These are phyloP conservation scores for Prunus davidiana DNA, from an alignment of 306 rosid genomes.

Conservation along the genomic window DNA sequence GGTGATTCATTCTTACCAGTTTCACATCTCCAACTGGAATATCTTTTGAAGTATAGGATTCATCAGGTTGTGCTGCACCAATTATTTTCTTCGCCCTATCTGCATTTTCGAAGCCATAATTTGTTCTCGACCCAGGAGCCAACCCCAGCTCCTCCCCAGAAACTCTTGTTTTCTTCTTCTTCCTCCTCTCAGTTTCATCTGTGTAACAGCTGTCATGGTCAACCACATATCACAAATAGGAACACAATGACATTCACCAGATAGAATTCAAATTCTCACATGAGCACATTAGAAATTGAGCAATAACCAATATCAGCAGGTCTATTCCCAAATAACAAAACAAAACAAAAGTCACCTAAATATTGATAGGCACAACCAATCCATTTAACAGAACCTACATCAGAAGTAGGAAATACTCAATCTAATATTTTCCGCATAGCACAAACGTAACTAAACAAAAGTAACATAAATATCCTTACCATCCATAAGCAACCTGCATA, in stretches of 20 bases:
- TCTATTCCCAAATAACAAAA: neutral
- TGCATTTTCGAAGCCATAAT: slow-evolving; percentile 42
- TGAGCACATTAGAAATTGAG: neutral
- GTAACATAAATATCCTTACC: slow-evolving; percentile 43
- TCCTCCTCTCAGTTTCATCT: slow-evolving; percentile 75
- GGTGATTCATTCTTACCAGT: slow-evolving; percentile 47
- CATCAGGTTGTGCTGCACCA: slow-evolving; percentile 43
- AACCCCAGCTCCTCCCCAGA: slow-evolving; percentile 44
- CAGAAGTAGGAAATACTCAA: neutral
- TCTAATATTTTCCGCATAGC: neutral
- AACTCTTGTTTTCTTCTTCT: slow-evolving; percentile 60
- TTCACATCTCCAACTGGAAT: slow-evolving; percentile 40
- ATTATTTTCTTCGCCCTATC: slow-evolving; percentile 58
- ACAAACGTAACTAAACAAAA: neutral
- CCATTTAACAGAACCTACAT: slow-evolving; percentile 1
- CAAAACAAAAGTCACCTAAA: neutral
- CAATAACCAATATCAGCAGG: neutral
- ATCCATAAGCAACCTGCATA: slow-evolving; percentile 86
- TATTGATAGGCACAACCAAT: neutral
- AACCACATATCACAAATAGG: slow-evolving; percentile 24
- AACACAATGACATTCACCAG: neutral
- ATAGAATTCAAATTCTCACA: neutral
- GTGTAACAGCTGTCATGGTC: slow-evolving; percentile 30
- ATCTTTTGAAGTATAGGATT: slow-evolving; percentile 58
- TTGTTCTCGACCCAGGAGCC: slow-evolving; percentile 40